phyloP scores from a whole-genome alignment of 768 basidiomycete species.

The Auriscalpium vulgare region DNA sequence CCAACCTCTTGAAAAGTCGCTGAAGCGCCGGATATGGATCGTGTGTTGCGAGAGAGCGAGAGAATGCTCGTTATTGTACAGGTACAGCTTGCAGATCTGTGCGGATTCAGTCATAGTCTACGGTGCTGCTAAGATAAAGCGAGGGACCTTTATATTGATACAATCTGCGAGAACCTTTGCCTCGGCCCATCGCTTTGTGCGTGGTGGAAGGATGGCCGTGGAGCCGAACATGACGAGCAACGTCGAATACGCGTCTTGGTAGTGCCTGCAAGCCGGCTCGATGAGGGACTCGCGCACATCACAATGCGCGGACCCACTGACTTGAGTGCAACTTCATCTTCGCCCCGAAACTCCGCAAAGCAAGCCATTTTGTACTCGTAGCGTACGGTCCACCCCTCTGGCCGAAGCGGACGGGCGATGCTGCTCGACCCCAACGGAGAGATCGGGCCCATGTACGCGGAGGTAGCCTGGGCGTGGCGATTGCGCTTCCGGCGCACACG shows the following conservation, averaged over 20 bases:
- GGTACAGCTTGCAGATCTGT: conserved; percentile 82
- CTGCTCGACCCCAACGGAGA: conserved; percentile 33
- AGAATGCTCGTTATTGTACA: conserved; percentile 84
- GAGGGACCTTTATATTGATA: conserved; percentile 74
- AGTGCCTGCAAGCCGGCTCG: conserved; percentile 52
- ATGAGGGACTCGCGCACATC: conserved; percentile 6
- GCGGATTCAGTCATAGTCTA: neutral
- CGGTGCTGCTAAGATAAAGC: neutral
- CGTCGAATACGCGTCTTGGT: conserved; percentile 85
- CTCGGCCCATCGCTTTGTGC: conserved; percentile 97
- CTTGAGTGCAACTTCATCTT: conserved; percentile 90
- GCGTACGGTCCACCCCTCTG: conserved; percentile 91
- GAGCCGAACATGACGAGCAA: conserved; percentile 86
- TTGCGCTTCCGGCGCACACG: conserved; percentile 87
- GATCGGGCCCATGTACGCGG: conserved; percentile 44
- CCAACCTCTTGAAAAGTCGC: conserved; percentile 85
- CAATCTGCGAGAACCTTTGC: conserved; percentile 95
- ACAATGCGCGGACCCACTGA: conserved; percentile 30
- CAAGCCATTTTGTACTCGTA: conserved; percentile 98
- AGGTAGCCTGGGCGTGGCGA: conserved; percentile 55
- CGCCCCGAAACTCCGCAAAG: conserved; percentile 91
- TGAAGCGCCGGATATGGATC: conserved; percentile 77
- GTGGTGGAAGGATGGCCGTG: conserved; percentile 75
- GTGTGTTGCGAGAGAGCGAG: conserved; percentile 79
- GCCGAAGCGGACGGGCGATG: conserved; percentile 53